Base-by-base conservation (phyloP, 306 rosid genomes). In the Purshia tridentata region DNA sequence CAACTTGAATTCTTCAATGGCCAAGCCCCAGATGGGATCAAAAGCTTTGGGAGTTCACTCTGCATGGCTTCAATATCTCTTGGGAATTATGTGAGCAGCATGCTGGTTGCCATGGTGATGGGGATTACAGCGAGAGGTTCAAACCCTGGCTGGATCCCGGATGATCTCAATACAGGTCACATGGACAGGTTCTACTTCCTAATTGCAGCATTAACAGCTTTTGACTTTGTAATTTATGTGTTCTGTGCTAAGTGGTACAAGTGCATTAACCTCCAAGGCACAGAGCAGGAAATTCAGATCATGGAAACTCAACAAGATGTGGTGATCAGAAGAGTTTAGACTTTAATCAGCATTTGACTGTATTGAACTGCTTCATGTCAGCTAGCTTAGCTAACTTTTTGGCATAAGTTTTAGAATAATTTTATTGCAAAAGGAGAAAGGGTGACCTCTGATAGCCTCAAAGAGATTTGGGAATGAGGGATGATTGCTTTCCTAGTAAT, bases 21-120 rank as follows among this genome's bases (percentile, higher is more conserved):
- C 39, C 89, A 90, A 44, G 84, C 92, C 15, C 96, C 90, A 9
- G 92, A 90, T 18, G 92, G 96, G 19, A 82, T 87, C 16, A 90
- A 89, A 69, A 87, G 96, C 80, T 85, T 90, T 35, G 96, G 96
- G 47, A 87, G 92, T 57, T 88, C 92, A 13, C 88, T 84, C 40
- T 90, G 96, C 83, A 89, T 89, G 96, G 87, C 96, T 9, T 87
- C 92, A 1, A 87, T 87, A 42, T 83, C 96, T 1, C 85, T 89
- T 15, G 96, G 96, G 61, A 89, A 87, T 82, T 89, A 85, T 22
- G 86, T 82, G 29, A 87, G 92, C 71, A 85, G 86, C 70, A 20
- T 89, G 72, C 67, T 89, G 60, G 88, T 87, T 40, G 72, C 75
- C 37, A 72, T 84, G 23, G 96, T 89, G 51, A 87, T 84, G 90